A percentile compares a stretch with the other conserved stretches of the same genome.
Evolutionary conservation across 2,329 filamentous ascomycete genomes (phyloP).

Genomic region (Orbilia ellipsospora): DNA sequence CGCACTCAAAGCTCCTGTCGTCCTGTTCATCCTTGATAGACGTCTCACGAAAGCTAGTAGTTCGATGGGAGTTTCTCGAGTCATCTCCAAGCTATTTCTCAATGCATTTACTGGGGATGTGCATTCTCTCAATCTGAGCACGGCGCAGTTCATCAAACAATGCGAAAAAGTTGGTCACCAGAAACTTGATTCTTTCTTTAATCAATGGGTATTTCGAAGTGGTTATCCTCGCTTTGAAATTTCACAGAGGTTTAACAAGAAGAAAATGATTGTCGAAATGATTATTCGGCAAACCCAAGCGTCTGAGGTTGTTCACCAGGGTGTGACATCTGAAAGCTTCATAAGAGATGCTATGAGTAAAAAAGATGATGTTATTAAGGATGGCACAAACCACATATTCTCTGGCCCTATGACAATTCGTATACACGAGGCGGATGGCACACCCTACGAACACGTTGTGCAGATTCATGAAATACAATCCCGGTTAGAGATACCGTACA

Average conservation of each 20-base stretch:
- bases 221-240: conserved; percentile 90
- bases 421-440: conserved; percentile 97
- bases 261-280: conserved; percentile 93
- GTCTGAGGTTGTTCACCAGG: conserved; percentile 70
- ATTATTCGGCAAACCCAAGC: conserved; percentile 81
- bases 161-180: conserved; percentile 91
- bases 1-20: conserved; percentile 86
- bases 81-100: conserved; percentile 85
- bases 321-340: conserved; percentile 72
- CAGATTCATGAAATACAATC: conserved; percentile 89
- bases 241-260: conserved; percentile 94
- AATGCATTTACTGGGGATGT: conserved; percentile 86
- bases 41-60: conserved; percentile 88
- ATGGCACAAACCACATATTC: conserved; percentile 65
- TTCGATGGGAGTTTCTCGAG: conserved; percentile 82
- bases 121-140: conserved; percentile 75
- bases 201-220: conserved; percentile 88
- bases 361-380: conserved; percentile 17
- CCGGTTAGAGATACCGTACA: conserved; percentile 95
- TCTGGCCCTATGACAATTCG: conserved; percentile 97
- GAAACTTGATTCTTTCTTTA: conserved; percentile 89
- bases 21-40: conserved; percentile 93
- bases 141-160: conserved; percentile 79
- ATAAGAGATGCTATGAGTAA: conserved; percentile 83
- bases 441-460: conserved; percentile 96